phyloP scores from a whole-genome alignment of 75 land plant species.

The Ceratopteris richardii region DNA sequence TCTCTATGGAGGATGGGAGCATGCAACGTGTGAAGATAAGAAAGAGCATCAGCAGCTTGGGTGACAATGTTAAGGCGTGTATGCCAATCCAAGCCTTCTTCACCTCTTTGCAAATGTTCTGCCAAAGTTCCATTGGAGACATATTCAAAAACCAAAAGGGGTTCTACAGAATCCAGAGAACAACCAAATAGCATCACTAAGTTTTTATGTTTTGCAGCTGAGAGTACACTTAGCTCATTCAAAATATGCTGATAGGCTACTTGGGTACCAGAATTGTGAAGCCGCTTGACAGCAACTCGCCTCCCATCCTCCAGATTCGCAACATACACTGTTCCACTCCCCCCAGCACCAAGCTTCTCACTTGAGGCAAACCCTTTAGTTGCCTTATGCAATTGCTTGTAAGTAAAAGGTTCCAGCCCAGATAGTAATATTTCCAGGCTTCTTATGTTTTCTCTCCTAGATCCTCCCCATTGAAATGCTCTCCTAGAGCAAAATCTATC shows the following conservation, averaged over 20 bases:
- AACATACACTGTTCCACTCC: conserved; percentile 14
- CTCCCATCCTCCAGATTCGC: conserved; percentile 20
- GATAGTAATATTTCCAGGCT: background rate
- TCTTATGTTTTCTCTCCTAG: background rate
- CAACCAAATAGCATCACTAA: conserved; percentile 64
- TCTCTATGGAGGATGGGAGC: conserved; percentile 81
- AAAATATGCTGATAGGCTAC: conserved; percentile 12
- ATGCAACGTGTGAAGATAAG: conserved; percentile 18
- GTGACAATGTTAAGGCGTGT: conserved; percentile 6
- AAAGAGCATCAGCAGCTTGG: conserved; percentile 12
- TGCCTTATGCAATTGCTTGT: conserved; percentile 15
- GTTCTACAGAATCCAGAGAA: conserved; percentile 31
- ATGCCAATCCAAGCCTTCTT: conserved; percentile 9
- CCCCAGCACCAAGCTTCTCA: conserved; percentile 18
- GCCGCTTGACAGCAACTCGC: conserved; percentile 19
- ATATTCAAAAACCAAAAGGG: conserved; percentile 25
- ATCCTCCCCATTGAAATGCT: background rate
- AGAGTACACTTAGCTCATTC: conserved; percentile 24
- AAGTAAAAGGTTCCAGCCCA: conserved; percentile 10
- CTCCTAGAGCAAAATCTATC: background rate
- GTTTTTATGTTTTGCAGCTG: conserved; percentile 21
- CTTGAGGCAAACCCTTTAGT: conserved; percentile 17
- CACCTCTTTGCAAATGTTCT: conserved; percentile 9
- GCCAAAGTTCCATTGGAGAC: conserved; percentile 30
- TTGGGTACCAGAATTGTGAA: background rate